Evolutionary conservation across 1,139 yeast genomes (phyloP).

Genomic region (Blastobotrys proliferans): DNA sequence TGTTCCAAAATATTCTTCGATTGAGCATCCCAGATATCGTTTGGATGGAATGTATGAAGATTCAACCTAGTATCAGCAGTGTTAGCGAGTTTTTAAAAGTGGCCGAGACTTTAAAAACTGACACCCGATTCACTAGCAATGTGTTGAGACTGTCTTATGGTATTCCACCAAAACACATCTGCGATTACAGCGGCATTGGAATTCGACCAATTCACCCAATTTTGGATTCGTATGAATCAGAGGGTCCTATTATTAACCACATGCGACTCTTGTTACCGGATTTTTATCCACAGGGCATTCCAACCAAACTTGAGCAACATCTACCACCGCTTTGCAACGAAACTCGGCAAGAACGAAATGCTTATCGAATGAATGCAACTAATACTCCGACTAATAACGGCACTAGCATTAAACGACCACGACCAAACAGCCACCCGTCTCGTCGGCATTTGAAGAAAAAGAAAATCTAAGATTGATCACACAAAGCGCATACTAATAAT

Average conservation of each 20-base stretch:
- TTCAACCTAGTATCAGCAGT: not conserved
- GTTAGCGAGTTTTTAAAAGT: constrained; percentile 6
- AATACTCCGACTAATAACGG: too few species aligned
- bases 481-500: too few species aligned
- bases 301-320: constrained; percentile 7
- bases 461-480: not conserved
- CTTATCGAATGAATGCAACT: constrained; percentile 4
- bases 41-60: constrained; percentile 6
- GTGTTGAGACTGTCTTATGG: constrained; percentile 5
- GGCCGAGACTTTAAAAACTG: constrained; percentile 6
- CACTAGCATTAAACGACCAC: too few species aligned
- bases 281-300: constrained; percentile 6
- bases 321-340: constrained; percentile 6
- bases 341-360: constrained; percentile 1
- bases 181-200: constrained; percentile 10
- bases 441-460: too few species aligned
- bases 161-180: constrained; percentile 1
- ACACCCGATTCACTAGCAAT: constrained; percentile 6
- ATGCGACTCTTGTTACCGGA: constrained; percentile 10
- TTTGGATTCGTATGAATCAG: constrained; percentile 2
- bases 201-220: constrained; percentile 8
- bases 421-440: too few species aligned
- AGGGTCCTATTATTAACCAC: constrained; percentile 9
- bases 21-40: constrained; percentile 5
- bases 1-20: constrained; percentile 8